A percentile compares a stretch with the other conserved stretches of the same genome.
Evolutionary conservation across 2,329 filamentous ascomycete genomes (phyloP).

Genomic region (Aspergillus thermomutatus): DNA sequence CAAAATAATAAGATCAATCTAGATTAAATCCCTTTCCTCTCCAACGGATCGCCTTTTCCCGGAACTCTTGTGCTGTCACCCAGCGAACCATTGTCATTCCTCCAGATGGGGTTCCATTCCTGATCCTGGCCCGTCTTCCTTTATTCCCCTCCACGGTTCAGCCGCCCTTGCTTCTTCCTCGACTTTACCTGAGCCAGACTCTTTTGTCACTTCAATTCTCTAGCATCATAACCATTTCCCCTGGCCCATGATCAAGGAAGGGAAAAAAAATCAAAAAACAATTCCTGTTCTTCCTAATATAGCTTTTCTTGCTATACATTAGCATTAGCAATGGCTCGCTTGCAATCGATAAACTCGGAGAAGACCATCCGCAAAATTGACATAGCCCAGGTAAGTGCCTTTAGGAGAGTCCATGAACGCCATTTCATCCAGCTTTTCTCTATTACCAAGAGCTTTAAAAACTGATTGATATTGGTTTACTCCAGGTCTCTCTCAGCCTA

Average conservation of each 20-base stretch:
- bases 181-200: neutral
- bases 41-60: neutral
- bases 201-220: constrained; percentile 1
- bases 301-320: constrained; percentile 6
- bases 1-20: neutral
- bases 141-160: constrained; percentile 10
- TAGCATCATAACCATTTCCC: neutral
- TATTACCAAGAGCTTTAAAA: neutral
- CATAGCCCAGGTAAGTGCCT: constrained; percentile 36
- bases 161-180: constrained; percentile 9
- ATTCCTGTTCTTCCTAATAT: neutral
- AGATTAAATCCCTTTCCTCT: neutral
- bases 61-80: neutral
- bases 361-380: constrained; percentile 41
- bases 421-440: neutral
- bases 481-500: constrained; percentile 84
- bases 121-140: constrained; percentile 6
- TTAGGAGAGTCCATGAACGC: neutral
- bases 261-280: neutral
- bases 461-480: neutral
- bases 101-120: constrained; percentile 7
- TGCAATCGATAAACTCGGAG: constrained; percentile 32
- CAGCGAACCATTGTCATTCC: constrained; percentile 7
- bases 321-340: constrained; percentile 28
- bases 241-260: neutral